Percentiles rank a stretch among this genome's conserved stretches.
phyloP scores from a whole-genome alignment of 2,329 filamentous ascomycete species.

The Cercospora sojina region DNA sequence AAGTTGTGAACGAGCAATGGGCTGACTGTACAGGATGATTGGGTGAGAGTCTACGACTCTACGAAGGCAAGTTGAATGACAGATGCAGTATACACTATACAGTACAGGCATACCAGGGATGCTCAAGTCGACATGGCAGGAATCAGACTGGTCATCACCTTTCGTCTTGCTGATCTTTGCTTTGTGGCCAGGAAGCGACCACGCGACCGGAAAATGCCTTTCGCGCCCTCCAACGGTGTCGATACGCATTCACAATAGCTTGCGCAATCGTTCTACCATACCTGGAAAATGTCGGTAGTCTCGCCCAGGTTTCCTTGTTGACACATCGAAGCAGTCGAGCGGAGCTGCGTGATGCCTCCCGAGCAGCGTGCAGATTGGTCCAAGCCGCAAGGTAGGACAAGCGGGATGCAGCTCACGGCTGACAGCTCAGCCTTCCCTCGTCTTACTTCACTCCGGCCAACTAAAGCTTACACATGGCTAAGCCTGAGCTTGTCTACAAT shows the following conservation, averaged over 20 bases:
- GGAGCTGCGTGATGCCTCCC: background rate
- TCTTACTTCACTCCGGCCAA: background rate
- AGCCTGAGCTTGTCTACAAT: background rate
- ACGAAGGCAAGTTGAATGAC: background rate
- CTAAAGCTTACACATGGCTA: background rate
- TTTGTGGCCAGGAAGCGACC: background rate
- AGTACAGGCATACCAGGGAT: background rate
- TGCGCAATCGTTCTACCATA: background rate
- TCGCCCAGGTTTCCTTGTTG: background rate
- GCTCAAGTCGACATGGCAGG: background rate
- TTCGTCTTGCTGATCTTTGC: background rate
- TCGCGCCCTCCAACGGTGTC: background rate
- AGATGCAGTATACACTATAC: background rate
- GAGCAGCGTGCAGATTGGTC: background rate
- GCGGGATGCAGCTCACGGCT: background rate
- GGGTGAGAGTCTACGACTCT: background rate
- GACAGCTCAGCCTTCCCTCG: background rate
- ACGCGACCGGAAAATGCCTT: background rate
- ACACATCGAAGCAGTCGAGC: background rate
- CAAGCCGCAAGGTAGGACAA: background rate
- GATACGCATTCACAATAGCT: background rate
- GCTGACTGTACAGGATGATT: background rate
- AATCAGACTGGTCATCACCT: background rate
- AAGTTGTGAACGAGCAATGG: constrained; percentile 14
- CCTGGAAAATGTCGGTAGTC: background rate